Conservation (phyloP, 2,329 filamentous ascomycete species). For the Helotiales sp. region DNA sequence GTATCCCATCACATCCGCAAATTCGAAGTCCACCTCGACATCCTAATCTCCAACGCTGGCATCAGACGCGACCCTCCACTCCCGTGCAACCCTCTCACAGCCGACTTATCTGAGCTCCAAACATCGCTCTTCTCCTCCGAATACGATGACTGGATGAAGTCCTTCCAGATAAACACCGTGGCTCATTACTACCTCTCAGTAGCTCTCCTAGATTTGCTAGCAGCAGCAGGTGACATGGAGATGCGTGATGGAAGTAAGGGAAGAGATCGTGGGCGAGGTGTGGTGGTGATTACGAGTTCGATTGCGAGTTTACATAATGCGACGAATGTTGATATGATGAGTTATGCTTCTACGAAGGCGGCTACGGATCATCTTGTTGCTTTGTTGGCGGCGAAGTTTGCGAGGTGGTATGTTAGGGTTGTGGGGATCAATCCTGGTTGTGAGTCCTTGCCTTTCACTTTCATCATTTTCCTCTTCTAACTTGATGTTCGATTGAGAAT, state of each 20-base stretch:
- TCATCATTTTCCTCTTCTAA: background rate
- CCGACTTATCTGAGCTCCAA: conserved; percentile 37
- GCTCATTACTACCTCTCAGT: conserved; percentile 51
- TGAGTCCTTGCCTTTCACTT: conserved; percentile 30
- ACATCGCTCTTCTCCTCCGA: conserved; percentile 42
- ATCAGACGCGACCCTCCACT: conserved; percentile 46
- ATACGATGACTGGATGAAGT: conserved; percentile 45
- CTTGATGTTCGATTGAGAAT: background rate
- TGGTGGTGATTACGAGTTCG: conserved; percentile 49
- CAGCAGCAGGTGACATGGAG: conserved; percentile 38
- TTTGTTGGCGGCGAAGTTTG: conserved; percentile 49
- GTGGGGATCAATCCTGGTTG: conserved; percentile 46
- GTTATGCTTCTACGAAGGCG: conserved; percentile 51
- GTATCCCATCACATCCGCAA: conserved; percentile 36
- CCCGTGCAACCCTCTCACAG: conserved; percentile 45
- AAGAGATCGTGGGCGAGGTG: conserved; percentile 44
- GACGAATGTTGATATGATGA: conserved; percentile 53
- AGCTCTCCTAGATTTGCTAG: conserved; percentile 45
- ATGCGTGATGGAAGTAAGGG: conserved; percentile 33
- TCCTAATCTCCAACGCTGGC: conserved; percentile 50
- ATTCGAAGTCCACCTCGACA: conserved; percentile 44
- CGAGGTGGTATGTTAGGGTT: conserved; percentile 44
- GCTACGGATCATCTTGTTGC: conserved; percentile 52
- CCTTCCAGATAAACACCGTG: conserved; percentile 49
- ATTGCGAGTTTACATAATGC: conserved; percentile 54